These are phyloP conservation scores for Clitopilus passeckerianus DNA, from an alignment of 768 basidiomycete genomes.

Conservation along the genomic window DNA sequence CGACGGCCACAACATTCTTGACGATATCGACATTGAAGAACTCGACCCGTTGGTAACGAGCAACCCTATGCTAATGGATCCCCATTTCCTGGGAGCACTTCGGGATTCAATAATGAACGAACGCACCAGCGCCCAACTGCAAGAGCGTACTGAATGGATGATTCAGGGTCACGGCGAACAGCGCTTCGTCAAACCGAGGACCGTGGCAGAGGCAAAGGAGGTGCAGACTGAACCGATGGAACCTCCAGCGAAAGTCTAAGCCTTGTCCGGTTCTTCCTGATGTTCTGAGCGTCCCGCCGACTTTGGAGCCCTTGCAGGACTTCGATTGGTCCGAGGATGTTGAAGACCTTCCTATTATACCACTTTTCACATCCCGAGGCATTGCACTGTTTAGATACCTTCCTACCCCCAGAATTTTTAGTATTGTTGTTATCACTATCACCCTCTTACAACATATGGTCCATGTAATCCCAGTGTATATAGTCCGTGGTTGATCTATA, in stretches of 20 bases:
- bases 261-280: neutral
- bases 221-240: neutral
- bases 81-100: neutral
- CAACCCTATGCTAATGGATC: neutral
- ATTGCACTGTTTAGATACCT: neutral
- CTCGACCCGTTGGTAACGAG: neutral
- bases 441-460: too few species aligned
- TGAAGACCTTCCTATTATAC: neutral
- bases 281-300: neutral
- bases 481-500: neutral
- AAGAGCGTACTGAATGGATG: neutral
- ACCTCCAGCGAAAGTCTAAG: neutral
- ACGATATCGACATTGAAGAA: neutral
- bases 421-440: too few species aligned
- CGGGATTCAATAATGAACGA: neutral
- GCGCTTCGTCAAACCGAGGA: neutral
- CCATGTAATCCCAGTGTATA: too few species aligned
- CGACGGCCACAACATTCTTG: neutral
- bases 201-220: neutral
- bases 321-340: neutral
- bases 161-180: neutral
- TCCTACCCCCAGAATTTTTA: too few species aligned
- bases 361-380: neutral
- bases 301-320: neutral
- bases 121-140: neutral